phyloP scores from a whole-genome alignment of 2,329 filamentous ascomycete species.

The Talaromyces amestolkiae region DNA sequence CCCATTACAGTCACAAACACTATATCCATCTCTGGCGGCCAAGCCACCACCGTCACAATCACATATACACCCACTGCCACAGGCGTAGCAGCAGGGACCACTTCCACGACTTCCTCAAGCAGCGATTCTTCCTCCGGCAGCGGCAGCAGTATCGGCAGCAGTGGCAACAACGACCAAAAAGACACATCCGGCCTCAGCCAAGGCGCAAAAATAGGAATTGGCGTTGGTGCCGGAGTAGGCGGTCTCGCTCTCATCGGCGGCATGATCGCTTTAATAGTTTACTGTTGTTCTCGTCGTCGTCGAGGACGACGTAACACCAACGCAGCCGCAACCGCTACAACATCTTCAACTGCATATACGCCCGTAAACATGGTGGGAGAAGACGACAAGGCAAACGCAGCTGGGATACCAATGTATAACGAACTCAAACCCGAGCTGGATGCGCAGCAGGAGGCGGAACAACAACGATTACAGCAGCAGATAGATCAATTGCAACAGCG shows the following conservation, averaged over 20 bases:
- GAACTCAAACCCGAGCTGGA: slow-evolving; percentile 13
- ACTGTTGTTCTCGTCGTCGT: not conserved
- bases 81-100: not conserved
- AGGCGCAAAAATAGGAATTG: slow-evolving; percentile 18
- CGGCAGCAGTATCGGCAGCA: not conserved
- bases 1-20: slow-evolving; percentile 6
- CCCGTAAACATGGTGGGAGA: not conserved
- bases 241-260: slow-evolving; percentile 8
- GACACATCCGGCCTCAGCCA: not conserved
- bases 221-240: slow-evolving; percentile 15
- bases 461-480: not conserved
- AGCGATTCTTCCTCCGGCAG: not conserved
- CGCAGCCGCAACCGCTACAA: not conserved
- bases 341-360: not conserved
- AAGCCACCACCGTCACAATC: slow-evolving; percentile 6
- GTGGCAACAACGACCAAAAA: not conserved
- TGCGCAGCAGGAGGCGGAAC: slow-evolving; percentile 5
- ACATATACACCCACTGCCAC: slow-evolving; percentile 5
- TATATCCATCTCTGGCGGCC: not conserved
- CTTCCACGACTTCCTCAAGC: not conserved
- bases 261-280: not conserved
- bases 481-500: not conserved
- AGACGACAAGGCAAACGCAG: not conserved
- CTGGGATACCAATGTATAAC: not conserved
- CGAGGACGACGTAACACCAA: not conserved